Evolutionary conservation across 164 flowering plant species (phyloP).

Genomic region (Vitis rupestris): DNA sequence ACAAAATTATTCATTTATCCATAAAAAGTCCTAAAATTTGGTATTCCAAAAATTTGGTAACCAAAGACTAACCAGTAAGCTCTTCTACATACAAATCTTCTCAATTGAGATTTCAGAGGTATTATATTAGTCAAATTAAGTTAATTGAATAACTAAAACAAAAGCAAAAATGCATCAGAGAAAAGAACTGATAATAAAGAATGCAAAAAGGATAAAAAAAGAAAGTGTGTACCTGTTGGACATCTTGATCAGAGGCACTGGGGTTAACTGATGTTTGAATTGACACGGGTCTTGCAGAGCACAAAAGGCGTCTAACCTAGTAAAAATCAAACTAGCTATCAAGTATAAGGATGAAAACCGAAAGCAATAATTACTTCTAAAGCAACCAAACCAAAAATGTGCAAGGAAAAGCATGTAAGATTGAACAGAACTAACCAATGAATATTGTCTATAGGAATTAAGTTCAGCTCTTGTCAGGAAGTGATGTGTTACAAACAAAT

Average conservation of each 20-base stretch:
- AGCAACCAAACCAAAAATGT: background rate
- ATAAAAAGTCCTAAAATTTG: no score
- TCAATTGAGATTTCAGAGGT: no score
- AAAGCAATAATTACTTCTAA: background rate
- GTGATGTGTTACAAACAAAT: background rate
- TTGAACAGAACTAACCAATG: no score
- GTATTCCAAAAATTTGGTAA: no score
- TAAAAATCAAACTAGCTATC: conserved; percentile 4
- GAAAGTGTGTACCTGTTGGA: conserved; percentile 70
- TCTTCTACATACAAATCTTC: no score
- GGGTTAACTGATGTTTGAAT: conserved; percentile 79
- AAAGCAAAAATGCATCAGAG: background rate
- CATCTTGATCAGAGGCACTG: conserved; percentile 89
- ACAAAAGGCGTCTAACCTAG: conserved; percentile 86
- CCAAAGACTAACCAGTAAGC: no score
- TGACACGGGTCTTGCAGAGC: conserved; percentile 85
- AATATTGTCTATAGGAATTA: no score
- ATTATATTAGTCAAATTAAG: no score
- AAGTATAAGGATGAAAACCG: background rate
- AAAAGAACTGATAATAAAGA: background rate
- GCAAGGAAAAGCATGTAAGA: background rate
- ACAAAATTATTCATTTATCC: no score
- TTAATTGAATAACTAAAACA: no score
- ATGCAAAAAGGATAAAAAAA: conserved; percentile 1
- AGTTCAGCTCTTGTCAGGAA: background rate